A percentile compares a stretch with the other conserved stretches of the same genome.
Evolutionary conservation across 306 rosid species (phyloP).

Genomic region (Ammopiptanthus mongolicus): DNA sequence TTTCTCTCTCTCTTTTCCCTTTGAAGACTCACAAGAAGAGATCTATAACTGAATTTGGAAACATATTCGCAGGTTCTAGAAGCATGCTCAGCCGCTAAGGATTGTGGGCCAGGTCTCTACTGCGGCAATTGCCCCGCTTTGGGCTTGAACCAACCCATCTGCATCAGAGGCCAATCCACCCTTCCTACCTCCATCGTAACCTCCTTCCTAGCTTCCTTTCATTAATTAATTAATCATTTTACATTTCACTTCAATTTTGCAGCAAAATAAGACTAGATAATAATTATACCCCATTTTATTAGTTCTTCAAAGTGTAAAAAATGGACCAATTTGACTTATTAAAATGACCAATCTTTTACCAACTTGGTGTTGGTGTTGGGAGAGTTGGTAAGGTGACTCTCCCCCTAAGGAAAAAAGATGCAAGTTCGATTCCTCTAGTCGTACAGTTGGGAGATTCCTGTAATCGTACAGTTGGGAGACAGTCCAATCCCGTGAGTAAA

Average conservation of each 20-base stretch:
- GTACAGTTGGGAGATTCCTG: no score
- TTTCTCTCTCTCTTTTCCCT: background rate
- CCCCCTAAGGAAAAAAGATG: no score
- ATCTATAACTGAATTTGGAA: conserved; percentile 30
- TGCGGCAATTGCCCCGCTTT: conserved; percentile 90
- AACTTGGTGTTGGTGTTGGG: no score
- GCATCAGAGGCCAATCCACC: conserved; percentile 75
- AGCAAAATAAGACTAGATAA: background rate
- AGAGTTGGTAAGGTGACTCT: no score
- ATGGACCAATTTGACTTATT: background rate
- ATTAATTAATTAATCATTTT: background rate
- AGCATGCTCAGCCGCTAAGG: conserved; percentile 59
- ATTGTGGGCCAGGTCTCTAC: conserved; percentile 81
- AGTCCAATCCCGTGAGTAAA: no score
- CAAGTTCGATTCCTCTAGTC: no score
- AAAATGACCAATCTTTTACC: no score
- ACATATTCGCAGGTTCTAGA: conserved; percentile 51
- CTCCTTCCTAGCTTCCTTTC: background rate
- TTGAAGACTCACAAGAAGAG: background rate
- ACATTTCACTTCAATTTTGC: background rate
- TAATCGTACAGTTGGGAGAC: no score
- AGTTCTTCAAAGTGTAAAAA: background rate
- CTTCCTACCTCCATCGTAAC: conserved; percentile 57
- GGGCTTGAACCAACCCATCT: conserved; percentile 64
- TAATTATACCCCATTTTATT: background rate